Conservation (phyloP, 208 protist species). For the Leishmania guyanensis region DNA sequence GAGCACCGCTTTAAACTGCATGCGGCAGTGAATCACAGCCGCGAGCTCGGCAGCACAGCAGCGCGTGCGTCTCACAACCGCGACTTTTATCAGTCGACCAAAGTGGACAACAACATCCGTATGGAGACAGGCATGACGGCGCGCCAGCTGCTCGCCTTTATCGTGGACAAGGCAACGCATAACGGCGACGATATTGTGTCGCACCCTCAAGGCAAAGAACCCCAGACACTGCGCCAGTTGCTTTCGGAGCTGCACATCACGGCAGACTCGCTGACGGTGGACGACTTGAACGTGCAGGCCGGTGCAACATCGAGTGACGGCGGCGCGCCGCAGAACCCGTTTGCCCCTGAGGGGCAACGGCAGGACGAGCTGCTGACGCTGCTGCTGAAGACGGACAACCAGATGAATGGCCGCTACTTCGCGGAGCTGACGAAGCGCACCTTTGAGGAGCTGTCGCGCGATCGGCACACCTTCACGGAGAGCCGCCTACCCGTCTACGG, state of each 20-base stretch:
- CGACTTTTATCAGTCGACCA: constrained; percentile 95
- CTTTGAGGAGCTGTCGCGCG: constrained; percentile 95
- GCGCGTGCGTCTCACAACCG: constrained; percentile 86
- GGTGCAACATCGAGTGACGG: constrained; percentile 69
- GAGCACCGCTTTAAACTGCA: constrained; percentile 94
- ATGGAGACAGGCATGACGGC: constrained; percentile 94
- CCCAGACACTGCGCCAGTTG: constrained; percentile 85
- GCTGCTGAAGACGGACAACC: constrained; percentile 99
- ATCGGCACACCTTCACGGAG: constrained; percentile 95
- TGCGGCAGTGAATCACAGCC: constrained; percentile 88
- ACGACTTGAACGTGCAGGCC: constrained; percentile 95
- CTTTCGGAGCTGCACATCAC: constrained; percentile 75
- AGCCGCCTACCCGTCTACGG: constrained; percentile 93
- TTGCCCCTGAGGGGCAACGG: constrained; percentile 51
- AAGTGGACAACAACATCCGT: constrained; percentile 97
- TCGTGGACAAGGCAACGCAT: constrained; percentile 93
- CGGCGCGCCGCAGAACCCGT: constrained; percentile 90
- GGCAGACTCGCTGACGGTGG: constrained; percentile 91
- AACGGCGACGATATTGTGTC: constrained; percentile 94
- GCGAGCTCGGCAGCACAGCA: constrained; percentile 77
- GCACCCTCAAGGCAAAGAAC: constrained; percentile 72
- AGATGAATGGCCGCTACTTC: constrained; percentile 97
- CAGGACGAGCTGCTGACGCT: constrained; percentile 93
- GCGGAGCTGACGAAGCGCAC: constrained; percentile 96
- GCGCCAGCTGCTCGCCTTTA: constrained; percentile 95